phyloP scores from a whole-genome alignment of 2,329 filamentous ascomycete genomes.

The Cucurbitaria berberidis region DNA sequence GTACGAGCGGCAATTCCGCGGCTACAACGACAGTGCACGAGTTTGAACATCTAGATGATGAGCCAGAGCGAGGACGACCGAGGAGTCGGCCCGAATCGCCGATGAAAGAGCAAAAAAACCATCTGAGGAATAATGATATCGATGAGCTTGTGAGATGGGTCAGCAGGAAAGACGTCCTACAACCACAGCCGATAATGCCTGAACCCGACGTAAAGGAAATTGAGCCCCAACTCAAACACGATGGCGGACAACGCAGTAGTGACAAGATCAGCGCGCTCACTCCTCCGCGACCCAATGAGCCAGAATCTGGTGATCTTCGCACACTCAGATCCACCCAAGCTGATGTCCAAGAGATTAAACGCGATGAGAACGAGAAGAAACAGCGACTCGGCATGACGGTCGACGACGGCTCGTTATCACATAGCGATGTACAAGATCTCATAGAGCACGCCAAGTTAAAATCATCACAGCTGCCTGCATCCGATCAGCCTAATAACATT shows the following conservation, averaged over 20 bases:
- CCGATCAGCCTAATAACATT: too few species aligned
- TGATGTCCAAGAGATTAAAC: constrained; percentile 1
- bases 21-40: constrained; percentile 7
- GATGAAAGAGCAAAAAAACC: constrained; percentile 7
- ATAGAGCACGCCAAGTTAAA: constrained; percentile 6
- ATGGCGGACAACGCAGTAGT: not conserved
- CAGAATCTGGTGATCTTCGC: not conserved
- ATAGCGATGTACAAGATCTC: constrained; percentile 13
- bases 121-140: constrained; percentile 29
- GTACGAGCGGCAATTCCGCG: constrained; percentile 32
- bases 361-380: constrained; percentile 19
- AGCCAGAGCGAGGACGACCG: constrained; percentile 16
- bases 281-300: not conserved
- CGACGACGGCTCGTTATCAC: constrained; percentile 23
- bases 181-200: constrained; percentile 3
- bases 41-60: not conserved
- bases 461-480: not conserved
- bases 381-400: constrained; percentile 25
- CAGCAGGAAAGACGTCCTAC: constrained; percentile 21
- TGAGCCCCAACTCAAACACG: not conserved
- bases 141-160: constrained; percentile 38
- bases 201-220: constrained; percentile 1
- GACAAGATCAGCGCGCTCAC: not conserved
- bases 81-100: constrained; percentile 9
- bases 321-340: not conserved